Evolutionary conservation across 257 asterid species (phyloP), one percentile per base, ranked within the genome.

Genomic region (Ballota nigra): DNA sequence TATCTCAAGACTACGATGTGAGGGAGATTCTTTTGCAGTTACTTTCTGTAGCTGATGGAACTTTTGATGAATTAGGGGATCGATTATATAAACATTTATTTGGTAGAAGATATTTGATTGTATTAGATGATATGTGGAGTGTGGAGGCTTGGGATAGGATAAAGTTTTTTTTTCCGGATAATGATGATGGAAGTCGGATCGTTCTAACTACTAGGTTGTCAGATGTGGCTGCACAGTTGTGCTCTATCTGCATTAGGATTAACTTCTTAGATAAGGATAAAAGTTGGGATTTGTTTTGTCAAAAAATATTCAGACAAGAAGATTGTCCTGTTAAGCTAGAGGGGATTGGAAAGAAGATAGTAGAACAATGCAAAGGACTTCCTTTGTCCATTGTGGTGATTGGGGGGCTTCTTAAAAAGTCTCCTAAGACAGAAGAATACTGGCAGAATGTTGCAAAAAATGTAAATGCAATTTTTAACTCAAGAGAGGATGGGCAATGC

Each of bases 391-490:
- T 65, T 23, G 57, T 41, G 13, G 70, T 65, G 38, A 65, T 65
- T 41, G 70, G 57, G 8, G 70, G 70, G 57, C 70, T 65, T 65
- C 70, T 65, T 41, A 19, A 11, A 12, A 65, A 26, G 38, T 65
- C 58, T 3, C 3, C 3, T 8, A 23, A 0, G 70, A 65, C 57
- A 6, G 7, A 13, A 29, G 9, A 28, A 7, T 15, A 59, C 23
- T 59, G 65, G 65, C 41, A 6, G 22, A 59, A 7, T 13, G 23
- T 59, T n/a, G 20, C 43, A 15, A n/a, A 58, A 15, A 59, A 29
- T 59, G 29, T 59, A 29, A 59, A 59, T 6, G 33, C 23, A 0
- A 24, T 59, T 28, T 18, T 59, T 6, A 59, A 59, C 24, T 59
- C 65, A 29, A 28, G 12, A n/a, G 65, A 59, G 22, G 6, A 59